phyloP scores from a whole-genome alignment of 2,329 filamentous ascomycete species.

The Phialocephala sp. region DNA sequence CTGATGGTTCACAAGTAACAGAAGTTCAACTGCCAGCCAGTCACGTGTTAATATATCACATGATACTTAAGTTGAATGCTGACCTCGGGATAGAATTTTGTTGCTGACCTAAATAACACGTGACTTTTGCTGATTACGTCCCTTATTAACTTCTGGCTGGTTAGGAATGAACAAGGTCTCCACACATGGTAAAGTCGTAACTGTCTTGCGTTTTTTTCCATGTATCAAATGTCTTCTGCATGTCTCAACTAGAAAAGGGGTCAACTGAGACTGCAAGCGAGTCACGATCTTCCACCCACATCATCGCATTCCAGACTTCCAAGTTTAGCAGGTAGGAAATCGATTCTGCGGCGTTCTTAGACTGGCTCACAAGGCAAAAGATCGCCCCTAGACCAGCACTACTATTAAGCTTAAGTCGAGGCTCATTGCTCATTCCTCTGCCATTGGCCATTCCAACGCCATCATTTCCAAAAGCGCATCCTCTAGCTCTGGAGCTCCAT shows the following conservation, averaged over 20 bases:
- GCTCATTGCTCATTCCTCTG: constrained; percentile 10
- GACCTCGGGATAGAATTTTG: too few relatives aligned
- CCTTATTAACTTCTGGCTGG: too few relatives aligned
- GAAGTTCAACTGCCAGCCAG: too few relatives aligned
- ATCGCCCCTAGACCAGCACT: constrained; percentile 13
- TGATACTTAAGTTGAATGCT: too few relatives aligned
- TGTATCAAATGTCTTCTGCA: background rate
- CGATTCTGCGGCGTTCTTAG: constrained; percentile 9
- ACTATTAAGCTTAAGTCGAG: constrained; percentile 20
- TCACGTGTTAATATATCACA: too few relatives aligned
- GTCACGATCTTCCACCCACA: too few relatives aligned
- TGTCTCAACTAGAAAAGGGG: background rate
- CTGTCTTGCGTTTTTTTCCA: too few relatives aligned
- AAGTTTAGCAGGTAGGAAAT: background rate
- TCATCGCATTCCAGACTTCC: constrained; percentile 11
- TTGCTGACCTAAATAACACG: too few relatives aligned
- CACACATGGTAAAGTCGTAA: too few relatives aligned
- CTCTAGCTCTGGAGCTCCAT: background rate
- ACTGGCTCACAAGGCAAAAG: background rate
- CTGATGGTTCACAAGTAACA: too few relatives aligned
- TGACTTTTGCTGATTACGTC: too few relatives aligned
- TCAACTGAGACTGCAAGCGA: constrained; percentile 2
- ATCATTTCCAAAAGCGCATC: constrained; percentile 1
- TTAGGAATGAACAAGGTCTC: too few relatives aligned
- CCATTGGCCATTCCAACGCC: constrained; percentile 13